Percentiles rank a stretch among this genome's conserved stretches.
Conservation (phyloP, 2,329 filamentous ascomycete genomes). For the Chaetomiaceae sp. region DNA sequence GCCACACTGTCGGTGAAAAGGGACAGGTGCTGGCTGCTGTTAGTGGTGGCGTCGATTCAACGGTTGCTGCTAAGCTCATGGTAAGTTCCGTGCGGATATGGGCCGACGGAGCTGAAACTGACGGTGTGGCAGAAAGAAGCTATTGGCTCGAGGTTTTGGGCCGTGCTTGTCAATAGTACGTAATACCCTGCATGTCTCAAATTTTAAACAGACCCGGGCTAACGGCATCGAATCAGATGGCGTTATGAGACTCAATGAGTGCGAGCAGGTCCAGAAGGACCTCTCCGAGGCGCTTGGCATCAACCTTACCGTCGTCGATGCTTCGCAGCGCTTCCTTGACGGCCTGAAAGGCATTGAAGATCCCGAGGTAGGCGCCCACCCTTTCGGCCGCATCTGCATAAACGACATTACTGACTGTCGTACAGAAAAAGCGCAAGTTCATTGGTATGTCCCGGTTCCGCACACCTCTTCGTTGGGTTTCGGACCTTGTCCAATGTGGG, state of each 20-base stretch:
- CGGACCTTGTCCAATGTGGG: not conserved
- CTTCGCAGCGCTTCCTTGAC: slow-evolving; percentile 68
- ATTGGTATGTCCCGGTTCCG: slow-evolving; percentile 53
- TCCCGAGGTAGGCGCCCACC: slow-evolving; percentile 52
- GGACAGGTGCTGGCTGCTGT: slow-evolving; percentile 64
- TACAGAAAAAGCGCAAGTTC: slow-evolving; percentile 64
- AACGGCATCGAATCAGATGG: slow-evolving; percentile 18
- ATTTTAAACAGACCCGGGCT: slow-evolving; percentile 5
- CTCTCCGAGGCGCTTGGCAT: slow-evolving; percentile 77
- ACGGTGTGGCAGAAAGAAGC: slow-evolving; percentile 51
- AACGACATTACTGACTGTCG: not conserved
- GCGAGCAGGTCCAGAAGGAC: slow-evolving; percentile 72
- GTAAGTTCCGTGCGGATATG: slow-evolving; percentile 33
- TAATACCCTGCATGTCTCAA: not conserved
- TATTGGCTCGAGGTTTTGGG: slow-evolving; percentile 69
- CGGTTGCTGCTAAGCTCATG: slow-evolving; percentile 83
- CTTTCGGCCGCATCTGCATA: not conserved
- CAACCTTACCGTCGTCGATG: slow-evolving; percentile 85
- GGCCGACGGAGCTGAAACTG: slow-evolving; percentile 3
- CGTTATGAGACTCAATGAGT: slow-evolving; percentile 81
- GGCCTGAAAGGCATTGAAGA: slow-evolving; percentile 70
- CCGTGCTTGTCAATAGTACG: slow-evolving; percentile 65
- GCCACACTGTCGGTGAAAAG: slow-evolving; percentile 72
- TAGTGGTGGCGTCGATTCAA: slow-evolving; percentile 79
- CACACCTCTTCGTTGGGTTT: not conserved